A percentile compares a stretch with the other conserved stretches of the same genome.
These are phyloP conservation scores for Lactarius trivialis DNA, from an alignment of 768 basidiomycete species.

Conservation along the genomic window DNA sequence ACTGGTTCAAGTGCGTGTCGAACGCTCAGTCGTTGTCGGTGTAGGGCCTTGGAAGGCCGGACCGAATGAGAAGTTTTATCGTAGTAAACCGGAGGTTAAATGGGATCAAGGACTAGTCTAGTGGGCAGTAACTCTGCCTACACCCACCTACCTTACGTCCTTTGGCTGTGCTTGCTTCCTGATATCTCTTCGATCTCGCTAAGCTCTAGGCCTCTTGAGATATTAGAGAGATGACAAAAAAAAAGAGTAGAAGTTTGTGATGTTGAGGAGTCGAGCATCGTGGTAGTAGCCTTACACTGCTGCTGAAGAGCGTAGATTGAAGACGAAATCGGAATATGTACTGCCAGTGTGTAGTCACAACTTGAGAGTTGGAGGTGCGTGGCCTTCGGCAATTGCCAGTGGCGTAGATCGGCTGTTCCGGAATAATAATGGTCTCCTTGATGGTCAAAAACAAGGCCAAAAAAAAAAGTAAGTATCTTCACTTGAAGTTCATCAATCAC, in stretches of 20 bases:
- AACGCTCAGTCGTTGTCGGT: conserved; percentile 5
- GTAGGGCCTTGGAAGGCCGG: not conserved
- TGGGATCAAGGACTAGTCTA: not conserved
- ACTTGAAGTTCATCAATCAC: too few relatives aligned
- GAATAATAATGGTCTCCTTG: too few relatives aligned
- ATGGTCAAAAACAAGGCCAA: too few relatives aligned
- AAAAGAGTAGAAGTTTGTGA: not conserved
- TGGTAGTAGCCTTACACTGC: not conserved
- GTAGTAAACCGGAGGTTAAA: not conserved
- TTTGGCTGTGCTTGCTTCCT: too few relatives aligned
- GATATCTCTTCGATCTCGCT: too few relatives aligned
- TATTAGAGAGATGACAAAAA: not conserved
- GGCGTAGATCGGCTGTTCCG: too few relatives aligned
- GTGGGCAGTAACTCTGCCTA: not conserved
- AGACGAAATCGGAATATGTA: too few relatives aligned
- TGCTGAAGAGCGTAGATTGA: not conserved
- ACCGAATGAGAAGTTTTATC: not conserved
- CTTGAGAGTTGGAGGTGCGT: too few relatives aligned
- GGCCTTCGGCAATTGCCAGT: too few relatives aligned
- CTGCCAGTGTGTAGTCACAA: too few relatives aligned
- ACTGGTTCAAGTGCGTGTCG: conserved; percentile 18
- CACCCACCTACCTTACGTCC: not conserved
- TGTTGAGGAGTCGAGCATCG: not conserved
- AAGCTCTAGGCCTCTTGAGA: too few relatives aligned
- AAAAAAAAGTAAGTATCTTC: too few relatives aligned